A percentile compares a stretch with the other conserved stretches of the same genome.
phyloP scores from a whole-genome alignment of 345 rosid species.

The Erucastrum elatum region DNA sequence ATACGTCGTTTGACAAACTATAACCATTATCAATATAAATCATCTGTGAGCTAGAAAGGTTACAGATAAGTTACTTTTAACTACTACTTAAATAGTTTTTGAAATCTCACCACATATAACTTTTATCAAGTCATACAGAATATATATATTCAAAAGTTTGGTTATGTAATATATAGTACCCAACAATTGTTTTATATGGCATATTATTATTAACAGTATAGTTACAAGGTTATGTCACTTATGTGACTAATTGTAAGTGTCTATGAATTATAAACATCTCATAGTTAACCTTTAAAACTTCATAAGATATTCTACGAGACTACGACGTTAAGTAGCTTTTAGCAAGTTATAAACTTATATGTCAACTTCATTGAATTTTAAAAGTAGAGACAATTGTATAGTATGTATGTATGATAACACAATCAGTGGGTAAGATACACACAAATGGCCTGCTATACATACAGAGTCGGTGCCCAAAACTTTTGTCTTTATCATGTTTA shows the following conservation, averaged over 20 bases:
- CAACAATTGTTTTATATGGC: neutral
- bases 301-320: neutral
- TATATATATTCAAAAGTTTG: neutral
- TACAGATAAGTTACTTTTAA: neutral
- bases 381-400: neutral
- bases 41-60: neutral
- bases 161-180: neutral
- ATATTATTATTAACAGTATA: neutral
- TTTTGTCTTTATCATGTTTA: neutral
- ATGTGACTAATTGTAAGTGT: neutral
- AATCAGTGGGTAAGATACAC: neutral
- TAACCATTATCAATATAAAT: neutral
- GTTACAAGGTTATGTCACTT: neutral
- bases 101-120: neutral
- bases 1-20: neutral
- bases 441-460: neutral
- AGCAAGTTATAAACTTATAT: neutral
- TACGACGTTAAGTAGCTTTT: neutral
- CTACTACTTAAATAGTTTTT: neutral
- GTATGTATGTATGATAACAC: neutral
- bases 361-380: neutral
- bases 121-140: neutral
- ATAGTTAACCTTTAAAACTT: neutral
- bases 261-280: neutral
- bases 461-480: slow-evolving; percentile 13